Base-by-base conservation (phyloP, 2,329 filamentous ascomycete species). In the Fusarium anthophilum region DNA sequence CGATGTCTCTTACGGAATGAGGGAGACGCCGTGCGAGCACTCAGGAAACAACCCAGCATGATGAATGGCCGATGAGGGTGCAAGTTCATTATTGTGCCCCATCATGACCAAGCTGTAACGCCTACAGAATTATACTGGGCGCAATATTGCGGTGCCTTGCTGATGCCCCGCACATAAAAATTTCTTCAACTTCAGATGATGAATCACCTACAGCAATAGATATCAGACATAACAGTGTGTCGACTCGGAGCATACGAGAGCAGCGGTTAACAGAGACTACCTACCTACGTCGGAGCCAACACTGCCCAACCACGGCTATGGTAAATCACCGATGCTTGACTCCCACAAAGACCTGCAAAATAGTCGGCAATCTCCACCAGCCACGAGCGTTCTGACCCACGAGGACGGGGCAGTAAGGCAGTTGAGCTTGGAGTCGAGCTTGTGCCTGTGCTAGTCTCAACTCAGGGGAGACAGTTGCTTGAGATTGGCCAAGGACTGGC, bases 131-230 rank as follows among this genome's bases (percentile, higher is more conserved):
- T 61, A n/a, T 58, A 63, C 66, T 61, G 66, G 66, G 66, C 72
- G 60, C 63, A 71, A 66, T 50, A 65, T 69, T 77, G 66, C 65
- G 74, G 76, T 77, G 71, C 56, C 61, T 69, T 57, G 45, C 60
- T 55, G 30, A 43, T 51, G 65, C 69, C 69, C 69, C 66, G 56
- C 72, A 73, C 62, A 48, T 24, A 39, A 57, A 53, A 35, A 32
- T 62, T 69, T 43, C 32, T 58, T 24, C 53, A 13, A 57, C 43
- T 12, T 39, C 24, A 24, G 11, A 20, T 38, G 18, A 26, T 63
- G 26, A 47, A 51, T 56, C 38, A 53, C n/a, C 6, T 44, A 37
- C 26, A 37, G 51, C 43, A 28, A 58, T 38, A 22, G n/a, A 28
- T 43, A n/a, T 35, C 32, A 57, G 69, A 28, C 22, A 28, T 43